A percentile compares a stretch with the other conserved stretches of the same genome.
phyloP scores from a whole-genome alignment of 2,329 filamentous ascomycete genomes.

The Microcyclospora tardicrescens region DNA sequence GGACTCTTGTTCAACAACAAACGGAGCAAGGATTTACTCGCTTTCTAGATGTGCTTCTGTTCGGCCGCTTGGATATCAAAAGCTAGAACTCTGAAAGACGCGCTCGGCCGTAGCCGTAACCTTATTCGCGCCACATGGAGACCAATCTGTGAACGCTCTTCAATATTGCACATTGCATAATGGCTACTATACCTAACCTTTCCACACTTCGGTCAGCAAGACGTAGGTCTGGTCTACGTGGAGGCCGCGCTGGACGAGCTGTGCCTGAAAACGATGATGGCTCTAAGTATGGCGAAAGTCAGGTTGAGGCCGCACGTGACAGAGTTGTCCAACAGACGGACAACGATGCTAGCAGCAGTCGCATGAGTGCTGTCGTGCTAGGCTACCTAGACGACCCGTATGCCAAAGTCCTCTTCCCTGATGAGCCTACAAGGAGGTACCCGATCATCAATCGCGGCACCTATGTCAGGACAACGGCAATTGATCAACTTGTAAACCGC shows the following conservation, averaged over 20 bases:
- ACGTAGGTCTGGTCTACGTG: conserved; percentile 34
- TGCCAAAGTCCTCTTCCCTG: conserved; percentile 53
- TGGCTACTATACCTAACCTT: conserved; percentile 59
- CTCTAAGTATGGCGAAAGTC: conserved; percentile 16
- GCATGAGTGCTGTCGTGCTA: conserved; percentile 73
- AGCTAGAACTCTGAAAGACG: background rate
- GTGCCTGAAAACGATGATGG: conserved; percentile 5
- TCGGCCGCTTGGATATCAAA: background rate
- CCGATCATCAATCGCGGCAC: conserved; percentile 95
- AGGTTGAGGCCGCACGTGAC: conserved; percentile 43
- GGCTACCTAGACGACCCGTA: conserved; percentile 78
- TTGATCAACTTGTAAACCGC: conserved; percentile 61
- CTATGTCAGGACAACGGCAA: conserved; percentile 75
- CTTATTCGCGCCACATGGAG: background rate
- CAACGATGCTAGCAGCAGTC: conserved; percentile 76
- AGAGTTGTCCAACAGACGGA: conserved; percentile 77
- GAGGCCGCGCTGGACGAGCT: conserved; percentile 30
- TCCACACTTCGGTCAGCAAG: conserved; percentile 43
- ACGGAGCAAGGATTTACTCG: no score
- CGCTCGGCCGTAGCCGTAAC: background rate
- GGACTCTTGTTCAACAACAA: no score
- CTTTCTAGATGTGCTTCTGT: conserved; percentile 4
- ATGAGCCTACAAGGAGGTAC: conserved; percentile 48
- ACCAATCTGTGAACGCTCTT: background rate
- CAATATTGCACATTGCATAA: conserved; percentile 3